Evolutionary conservation across 306 rosid genomes (phyloP).

Genomic region (Glycyrrhiza uralensis): DNA sequence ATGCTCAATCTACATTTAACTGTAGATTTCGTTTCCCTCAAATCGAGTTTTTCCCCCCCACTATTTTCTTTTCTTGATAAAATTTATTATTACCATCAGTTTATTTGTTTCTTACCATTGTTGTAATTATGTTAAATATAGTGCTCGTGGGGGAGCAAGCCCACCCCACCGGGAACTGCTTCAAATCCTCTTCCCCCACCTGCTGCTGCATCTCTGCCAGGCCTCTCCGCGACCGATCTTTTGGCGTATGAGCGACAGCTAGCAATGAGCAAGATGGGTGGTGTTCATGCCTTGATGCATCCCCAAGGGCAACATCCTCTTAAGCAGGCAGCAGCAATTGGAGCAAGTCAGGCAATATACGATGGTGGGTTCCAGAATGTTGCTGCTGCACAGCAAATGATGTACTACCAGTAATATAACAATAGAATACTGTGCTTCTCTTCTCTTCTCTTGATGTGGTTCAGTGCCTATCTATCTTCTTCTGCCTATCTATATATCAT

Average conservation of each 20-base stretch:
- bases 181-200: conserved; percentile 99
- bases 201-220: conserved; percentile 58
- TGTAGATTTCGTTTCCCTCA: neutral
- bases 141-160: conserved; percentile 99
- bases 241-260: conserved; percentile 79
- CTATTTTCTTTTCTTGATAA: too few relatives aligned
- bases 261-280: conserved; percentile 93
- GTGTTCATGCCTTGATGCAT: conserved; percentile 83
- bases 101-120: neutral
- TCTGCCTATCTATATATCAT: conserved; percentile 32
- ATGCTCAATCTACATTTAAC: neutral
- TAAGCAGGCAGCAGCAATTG: conserved; percentile 84
- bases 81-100: neutral
- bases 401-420: conserved; percentile 86
- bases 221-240: conserved; percentile 67
- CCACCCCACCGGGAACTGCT: conserved; percentile 90
- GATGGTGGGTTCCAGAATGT: conserved; percentile 94
- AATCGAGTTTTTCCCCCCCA: neutral
- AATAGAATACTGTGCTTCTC: conserved; percentile 11
- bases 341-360: conserved; percentile 94
- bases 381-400: conserved; percentile 94
- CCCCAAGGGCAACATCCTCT: conserved; percentile 78
- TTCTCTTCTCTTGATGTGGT: conserved; percentile 31
- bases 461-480: conserved; percentile 2
- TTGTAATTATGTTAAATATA: conserved; percentile 11